Percentiles rank a stretch among this genome's conserved stretches.
Evolutionary conservation across 2,329 filamentous ascomycete species (phyloP).

Genomic region (Cladosporium sphaerospermum): DNA sequence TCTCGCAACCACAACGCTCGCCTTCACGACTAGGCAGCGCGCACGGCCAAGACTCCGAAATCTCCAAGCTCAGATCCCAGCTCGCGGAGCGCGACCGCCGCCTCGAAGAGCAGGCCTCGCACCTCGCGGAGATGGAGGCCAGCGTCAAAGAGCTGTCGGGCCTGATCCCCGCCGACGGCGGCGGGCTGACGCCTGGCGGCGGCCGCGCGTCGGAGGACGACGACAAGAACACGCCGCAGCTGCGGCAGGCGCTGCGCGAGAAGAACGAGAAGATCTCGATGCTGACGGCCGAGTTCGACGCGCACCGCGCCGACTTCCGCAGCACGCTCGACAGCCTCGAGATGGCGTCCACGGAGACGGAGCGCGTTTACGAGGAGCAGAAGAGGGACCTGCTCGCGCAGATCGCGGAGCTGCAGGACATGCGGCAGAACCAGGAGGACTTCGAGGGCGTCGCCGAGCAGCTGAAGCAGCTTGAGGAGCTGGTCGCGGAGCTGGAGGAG

Average conservation of each 20-base stretch:
- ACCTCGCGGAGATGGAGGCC: conserved; percentile 82
- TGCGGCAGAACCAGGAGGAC: conserved; percentile 77
- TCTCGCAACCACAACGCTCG: conserved; percentile 29
- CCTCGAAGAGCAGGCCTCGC: conserved; percentile 78
- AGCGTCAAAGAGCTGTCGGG: conserved; percentile 75
- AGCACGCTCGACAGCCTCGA: conserved; percentile 96
- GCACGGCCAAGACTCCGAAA: conserved; percentile 55
- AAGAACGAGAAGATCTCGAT: conserved; percentile 96
- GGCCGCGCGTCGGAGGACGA: conserved; percentile 33
- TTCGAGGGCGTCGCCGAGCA: conserved; percentile 87
- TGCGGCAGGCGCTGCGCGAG: conserved; percentile 78
- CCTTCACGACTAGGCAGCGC: conserved; percentile 32
- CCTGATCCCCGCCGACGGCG: conserved; percentile 56
- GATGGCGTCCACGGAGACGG: conserved; percentile 89
- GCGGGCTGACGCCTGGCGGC: conserved; percentile 13
- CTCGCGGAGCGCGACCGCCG: conserved; percentile 80
- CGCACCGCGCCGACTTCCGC: conserved; percentile 88
- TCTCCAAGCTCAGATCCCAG: conserved; percentile 65
- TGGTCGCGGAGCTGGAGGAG: conserved; percentile 95
- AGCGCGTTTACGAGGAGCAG: conserved; percentile 90
- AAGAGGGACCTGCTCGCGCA: conserved; percentile 82
- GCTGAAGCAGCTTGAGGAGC: conserved; percentile 88
- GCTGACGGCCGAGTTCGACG: conserved; percentile 90
- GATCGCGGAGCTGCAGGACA: conserved; percentile 63
- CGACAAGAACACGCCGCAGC: conserved; percentile 41